Evolutionary conservation across 257 asterid genomes (phyloP).

Genomic region (Echium plantagineum): DNA sequence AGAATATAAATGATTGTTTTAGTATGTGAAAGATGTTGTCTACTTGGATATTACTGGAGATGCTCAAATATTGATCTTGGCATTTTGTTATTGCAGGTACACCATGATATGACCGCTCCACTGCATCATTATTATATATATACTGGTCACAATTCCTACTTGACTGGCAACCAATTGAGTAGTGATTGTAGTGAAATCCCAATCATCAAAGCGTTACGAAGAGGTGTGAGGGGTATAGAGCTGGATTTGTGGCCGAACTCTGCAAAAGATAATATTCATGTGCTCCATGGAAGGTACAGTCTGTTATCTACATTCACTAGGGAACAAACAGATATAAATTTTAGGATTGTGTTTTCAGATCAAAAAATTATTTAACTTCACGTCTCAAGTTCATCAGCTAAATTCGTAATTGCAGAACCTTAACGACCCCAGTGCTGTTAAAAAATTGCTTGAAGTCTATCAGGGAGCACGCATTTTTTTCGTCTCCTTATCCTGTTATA

Average conservation of each 20-base stretch:
- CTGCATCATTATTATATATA: constrained; percentile 91
- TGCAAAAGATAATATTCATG: constrained; percentile 57
- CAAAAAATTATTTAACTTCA: background rate
- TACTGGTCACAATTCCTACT: constrained; percentile 94
- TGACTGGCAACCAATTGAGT: constrained; percentile 88
- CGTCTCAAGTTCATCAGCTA: background rate
- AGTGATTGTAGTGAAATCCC: constrained; percentile 92
- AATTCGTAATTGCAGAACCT: constrained; percentile 45
- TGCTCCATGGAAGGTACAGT: constrained; percentile 92
- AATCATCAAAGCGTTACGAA: constrained; percentile 56
- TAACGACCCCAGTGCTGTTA: constrained; percentile 74
- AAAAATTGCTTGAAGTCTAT: constrained; percentile 67
- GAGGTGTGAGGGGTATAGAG: constrained; percentile 90
- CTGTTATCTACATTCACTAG: constrained; percentile 1
- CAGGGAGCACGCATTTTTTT: constrained; percentile 67
- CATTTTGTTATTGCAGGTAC: constrained; percentile 57
- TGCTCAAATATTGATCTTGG: constrained; percentile 15
- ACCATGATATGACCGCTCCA: constrained; percentile 95
- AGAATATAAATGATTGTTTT: too few relatives aligned
- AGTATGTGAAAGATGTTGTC: background rate
- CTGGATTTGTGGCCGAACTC: constrained; percentile 95
- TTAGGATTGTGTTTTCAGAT: too few relatives aligned
- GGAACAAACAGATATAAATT: background rate
- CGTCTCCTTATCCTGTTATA: constrained; percentile 81
- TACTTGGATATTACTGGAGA: background rate